Conservation (phyloP, 106 monocot species). For the Dioscorea zingiberensis region DNA sequence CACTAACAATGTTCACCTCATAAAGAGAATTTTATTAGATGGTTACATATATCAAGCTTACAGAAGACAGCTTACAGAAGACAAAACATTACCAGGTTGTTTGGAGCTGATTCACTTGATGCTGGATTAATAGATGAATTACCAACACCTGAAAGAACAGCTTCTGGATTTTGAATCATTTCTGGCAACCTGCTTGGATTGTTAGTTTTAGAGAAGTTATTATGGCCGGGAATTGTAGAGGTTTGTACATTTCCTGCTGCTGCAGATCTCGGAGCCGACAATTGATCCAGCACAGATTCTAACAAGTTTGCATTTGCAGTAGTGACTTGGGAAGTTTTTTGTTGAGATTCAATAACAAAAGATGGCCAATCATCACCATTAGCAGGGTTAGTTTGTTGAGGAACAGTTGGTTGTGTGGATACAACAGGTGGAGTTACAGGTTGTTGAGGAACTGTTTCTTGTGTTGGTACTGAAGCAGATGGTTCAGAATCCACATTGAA, state of each 20-base stretch:
- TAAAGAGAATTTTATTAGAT: background rate
- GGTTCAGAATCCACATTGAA: slow-evolving; percentile 63
- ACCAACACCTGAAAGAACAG: slow-evolving; percentile 13
- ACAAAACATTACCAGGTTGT: background rate
- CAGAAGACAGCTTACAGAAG: no score
- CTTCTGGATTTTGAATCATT: slow-evolving; percentile 29
- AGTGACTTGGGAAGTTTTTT: slow-evolving; percentile 17
- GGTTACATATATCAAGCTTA: background rate
- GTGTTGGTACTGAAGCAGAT: slow-evolving; percentile 17
- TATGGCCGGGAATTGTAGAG: slow-evolving; percentile 9
- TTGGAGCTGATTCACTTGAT: slow-evolving; percentile 18
- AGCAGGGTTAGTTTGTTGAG: slow-evolving; percentile 5
- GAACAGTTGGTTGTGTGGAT: no score
- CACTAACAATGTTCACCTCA: background rate
- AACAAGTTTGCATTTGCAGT: slow-evolving; percentile 26
- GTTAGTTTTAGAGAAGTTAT: slow-evolving; percentile 14
- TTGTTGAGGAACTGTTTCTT: slow-evolving; percentile 21
- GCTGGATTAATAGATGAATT: slow-evolving; percentile 11
- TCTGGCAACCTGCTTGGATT: slow-evolving; percentile 10
- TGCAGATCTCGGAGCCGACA: slow-evolving; percentile 29
- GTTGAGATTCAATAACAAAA: no score
- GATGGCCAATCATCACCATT: no score
- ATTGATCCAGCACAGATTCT: slow-evolving; percentile 35
- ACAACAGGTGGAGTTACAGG: slow-evolving; percentile 9
- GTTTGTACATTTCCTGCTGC: slow-evolving; percentile 15